Evolutionary conservation across 495 filamentous ascomycete genomes (phyloP).

Genomic region (Penicillium mononematosum): DNA sequence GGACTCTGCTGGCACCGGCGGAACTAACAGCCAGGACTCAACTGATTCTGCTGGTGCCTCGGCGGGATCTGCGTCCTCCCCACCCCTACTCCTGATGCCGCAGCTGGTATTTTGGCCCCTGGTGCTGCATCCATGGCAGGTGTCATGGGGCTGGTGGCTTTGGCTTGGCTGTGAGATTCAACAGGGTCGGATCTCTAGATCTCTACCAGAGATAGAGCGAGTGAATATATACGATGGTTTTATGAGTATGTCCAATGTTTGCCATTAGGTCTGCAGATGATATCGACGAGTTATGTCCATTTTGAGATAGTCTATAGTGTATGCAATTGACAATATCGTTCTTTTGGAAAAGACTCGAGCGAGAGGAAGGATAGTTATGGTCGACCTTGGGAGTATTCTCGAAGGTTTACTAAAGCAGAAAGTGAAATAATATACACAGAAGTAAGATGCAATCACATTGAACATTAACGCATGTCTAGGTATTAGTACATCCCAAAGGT

Average conservation of each 20-base stretch:
- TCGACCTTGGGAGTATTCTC: not conserved
- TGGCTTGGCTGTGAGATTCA: slow-evolving; percentile 28
- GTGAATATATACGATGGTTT: slow-evolving; percentile 1
- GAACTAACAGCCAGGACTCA: slow-evolving; percentile 7
- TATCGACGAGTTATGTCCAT: not conserved
- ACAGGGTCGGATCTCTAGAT: not conserved
- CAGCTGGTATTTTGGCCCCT: slow-evolving; percentile 15
- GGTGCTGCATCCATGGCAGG: slow-evolving; percentile 22
- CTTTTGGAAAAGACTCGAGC: not conserved
- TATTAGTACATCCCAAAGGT: not conserved
- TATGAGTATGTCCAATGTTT: slow-evolving; percentile 11
- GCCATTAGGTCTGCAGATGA: slow-evolving; percentile 8
- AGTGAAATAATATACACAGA: not conserved
- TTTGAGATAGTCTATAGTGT: not conserved
- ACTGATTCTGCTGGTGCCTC: not conserved
- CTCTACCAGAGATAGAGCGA: not conserved
- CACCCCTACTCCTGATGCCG: slow-evolving; percentile 23
- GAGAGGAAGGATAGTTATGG: not conserved
- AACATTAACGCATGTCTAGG: not conserved
- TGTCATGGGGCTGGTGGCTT: slow-evolving; percentile 25
- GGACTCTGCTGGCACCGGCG: slow-evolving; percentile 3
- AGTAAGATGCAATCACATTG: not conserved
- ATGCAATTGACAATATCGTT: not conserved
- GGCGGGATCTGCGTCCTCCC: slow-evolving; percentile 12
- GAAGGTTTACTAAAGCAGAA: not conserved